phyloP scores from a whole-genome alignment of 805 yeast species.

The Metschnikowia noctiluminum region DNA sequence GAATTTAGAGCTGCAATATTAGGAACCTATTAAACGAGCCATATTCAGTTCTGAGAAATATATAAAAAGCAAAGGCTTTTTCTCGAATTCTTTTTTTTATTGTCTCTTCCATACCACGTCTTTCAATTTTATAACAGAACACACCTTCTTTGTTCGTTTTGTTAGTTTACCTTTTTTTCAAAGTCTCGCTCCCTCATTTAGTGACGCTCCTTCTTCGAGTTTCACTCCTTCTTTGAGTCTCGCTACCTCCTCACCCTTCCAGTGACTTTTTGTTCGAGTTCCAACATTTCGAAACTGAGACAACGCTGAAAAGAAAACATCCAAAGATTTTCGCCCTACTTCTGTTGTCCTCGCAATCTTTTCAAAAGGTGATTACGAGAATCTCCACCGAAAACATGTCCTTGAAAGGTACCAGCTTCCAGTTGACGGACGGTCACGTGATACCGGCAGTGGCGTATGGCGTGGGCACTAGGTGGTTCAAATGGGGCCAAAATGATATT shows the following conservation, averaged over 20 bases:
- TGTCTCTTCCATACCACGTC: too few relatives aligned
- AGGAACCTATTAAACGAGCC: too few relatives aligned
- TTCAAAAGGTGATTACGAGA: neutral
- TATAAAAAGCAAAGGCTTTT: too few relatives aligned
- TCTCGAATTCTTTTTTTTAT: too few relatives aligned
- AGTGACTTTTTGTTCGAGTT: neutral
- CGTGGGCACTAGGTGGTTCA: constrained; percentile 46
- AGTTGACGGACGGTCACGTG: constrained; percentile 29
- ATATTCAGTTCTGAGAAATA: neutral
- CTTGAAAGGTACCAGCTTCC: constrained; percentile 21
- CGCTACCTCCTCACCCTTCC: neutral
- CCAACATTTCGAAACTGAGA: too few relatives aligned
- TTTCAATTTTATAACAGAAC: too few relatives aligned
- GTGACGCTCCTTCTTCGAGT: too few relatives aligned
- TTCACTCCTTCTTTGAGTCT: neutral
- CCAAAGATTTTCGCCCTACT: neutral
- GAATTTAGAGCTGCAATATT: neutral
- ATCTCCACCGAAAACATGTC: constrained; percentile 9
- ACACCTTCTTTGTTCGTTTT: too few relatives aligned
- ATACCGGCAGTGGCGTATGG: constrained; percentile 52
- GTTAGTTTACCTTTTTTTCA: too few relatives aligned
- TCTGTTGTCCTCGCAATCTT: neutral
- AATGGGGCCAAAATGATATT: constrained; percentile 22
- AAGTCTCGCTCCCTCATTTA: too few relatives aligned
- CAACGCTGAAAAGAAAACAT: too few relatives aligned